These are phyloP conservation scores for Vitis riparia DNA, from an alignment of 164 flowering plant species.

Conservation along the genomic window DNA sequence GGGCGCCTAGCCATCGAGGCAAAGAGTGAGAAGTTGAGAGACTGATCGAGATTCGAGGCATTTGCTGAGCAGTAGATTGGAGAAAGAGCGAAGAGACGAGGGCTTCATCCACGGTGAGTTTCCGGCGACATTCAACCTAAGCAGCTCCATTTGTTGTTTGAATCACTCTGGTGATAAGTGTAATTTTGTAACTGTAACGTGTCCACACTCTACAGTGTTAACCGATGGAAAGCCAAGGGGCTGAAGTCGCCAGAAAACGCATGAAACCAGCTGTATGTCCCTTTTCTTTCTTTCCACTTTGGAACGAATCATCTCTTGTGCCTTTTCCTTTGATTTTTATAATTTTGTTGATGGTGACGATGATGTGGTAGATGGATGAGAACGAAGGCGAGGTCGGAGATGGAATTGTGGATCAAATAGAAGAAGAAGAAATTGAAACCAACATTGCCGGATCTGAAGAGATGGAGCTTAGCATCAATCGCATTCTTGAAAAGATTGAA, in stretches of 20 bases:
- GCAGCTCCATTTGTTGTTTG: too few species aligned
- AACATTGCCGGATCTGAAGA: slow-evolving; percentile 61
- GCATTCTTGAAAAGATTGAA: slow-evolving; percentile 68
- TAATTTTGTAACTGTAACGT: too few species aligned
- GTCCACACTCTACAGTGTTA: slow-evolving; percentile 1
- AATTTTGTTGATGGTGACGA: neutral
- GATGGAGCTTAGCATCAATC: slow-evolving; percentile 53
- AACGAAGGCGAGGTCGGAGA: slow-evolving; percentile 23
- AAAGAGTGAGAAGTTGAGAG: too few species aligned
- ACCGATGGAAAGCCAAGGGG: slow-evolving; percentile 30
- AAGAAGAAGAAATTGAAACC: slow-evolving; percentile 37
- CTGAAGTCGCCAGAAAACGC: slow-evolving; percentile 39
- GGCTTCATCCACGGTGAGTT: too few species aligned
- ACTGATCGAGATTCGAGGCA: too few species aligned
- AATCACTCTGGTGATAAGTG: too few species aligned
- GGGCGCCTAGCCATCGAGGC: too few species aligned
- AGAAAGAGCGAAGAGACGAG: too few species aligned
- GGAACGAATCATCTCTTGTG: neutral
- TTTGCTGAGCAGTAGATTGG: too few species aligned
- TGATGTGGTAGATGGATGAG: slow-evolving; percentile 31
- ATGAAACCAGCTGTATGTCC: slow-evolving; percentile 35
- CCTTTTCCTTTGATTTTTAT: neutral
- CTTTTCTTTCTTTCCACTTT: neutral
- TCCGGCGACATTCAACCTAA: too few species aligned
- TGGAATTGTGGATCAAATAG: slow-evolving; percentile 23